These are phyloP conservation scores for Corymbia maculata DNA, from an alignment of 345 rosid species.

Conservation along the genomic window DNA sequence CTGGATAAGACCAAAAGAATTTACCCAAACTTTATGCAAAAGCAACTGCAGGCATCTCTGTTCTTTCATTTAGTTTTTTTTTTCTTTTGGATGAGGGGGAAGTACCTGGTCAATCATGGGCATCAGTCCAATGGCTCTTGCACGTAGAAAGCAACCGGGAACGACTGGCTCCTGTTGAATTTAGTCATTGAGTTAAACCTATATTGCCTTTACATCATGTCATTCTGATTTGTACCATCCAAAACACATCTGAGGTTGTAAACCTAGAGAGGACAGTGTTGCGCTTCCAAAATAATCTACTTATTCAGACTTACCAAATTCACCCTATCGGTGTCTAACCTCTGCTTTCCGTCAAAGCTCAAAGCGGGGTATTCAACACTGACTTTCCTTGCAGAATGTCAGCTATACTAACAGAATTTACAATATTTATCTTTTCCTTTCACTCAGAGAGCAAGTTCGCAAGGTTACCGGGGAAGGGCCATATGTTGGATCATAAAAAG, in stretches of 20 bases:
- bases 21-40: neutral
- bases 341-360: neutral
- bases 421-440: neutral
- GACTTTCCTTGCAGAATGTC: neutral
- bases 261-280: neutral
- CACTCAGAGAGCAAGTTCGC: neutral
- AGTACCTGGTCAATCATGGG: conserved; percentile 97
- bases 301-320: neutral
- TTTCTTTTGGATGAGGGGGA: neutral
- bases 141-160: conserved; percentile 92
- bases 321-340: neutral
- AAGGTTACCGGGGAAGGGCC: neutral
- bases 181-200: neutral
- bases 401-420: neutral
- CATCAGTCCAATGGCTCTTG: conserved; percentile 94
- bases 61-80: neutral
- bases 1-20: conserved; percentile 14
- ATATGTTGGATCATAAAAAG: neutral
- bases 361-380: neutral
- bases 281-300: neutral
- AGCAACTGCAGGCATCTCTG: neutral
- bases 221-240: neutral
- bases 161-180: conserved; percentile 79
- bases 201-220: neutral
- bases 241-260: neutral